phyloP scores from a whole-genome alignment of 2,329 filamentous ascomycete species.

The Arthrobotrys sphaeroides region DNA sequence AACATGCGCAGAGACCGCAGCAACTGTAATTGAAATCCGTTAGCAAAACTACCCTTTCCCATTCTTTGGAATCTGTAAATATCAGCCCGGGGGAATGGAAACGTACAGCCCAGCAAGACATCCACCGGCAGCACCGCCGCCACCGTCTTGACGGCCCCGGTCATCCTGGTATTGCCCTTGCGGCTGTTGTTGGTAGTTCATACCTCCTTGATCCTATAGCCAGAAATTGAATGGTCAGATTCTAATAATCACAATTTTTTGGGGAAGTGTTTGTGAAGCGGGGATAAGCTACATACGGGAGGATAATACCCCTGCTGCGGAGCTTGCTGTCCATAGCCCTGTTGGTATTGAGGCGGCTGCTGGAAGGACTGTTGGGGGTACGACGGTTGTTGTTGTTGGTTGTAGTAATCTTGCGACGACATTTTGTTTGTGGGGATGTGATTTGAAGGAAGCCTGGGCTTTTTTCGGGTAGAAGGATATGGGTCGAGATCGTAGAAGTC shows the following conservation, averaged over 20 bases:
- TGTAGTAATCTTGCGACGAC: slow-evolving; percentile 48
- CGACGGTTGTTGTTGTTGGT: slow-evolving; percentile 36
- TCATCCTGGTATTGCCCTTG: slow-evolving; percentile 39
- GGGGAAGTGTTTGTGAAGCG: not conserved
- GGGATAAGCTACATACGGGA: slow-evolving; percentile 23
- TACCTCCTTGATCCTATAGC: slow-evolving; percentile 38
- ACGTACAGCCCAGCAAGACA: slow-evolving; percentile 51
- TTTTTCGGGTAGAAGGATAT: not conserved
- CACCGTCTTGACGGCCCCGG: slow-evolving; percentile 18
- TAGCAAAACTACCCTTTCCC: slow-evolving; percentile 3
- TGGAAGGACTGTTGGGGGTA: slow-evolving; percentile 40
- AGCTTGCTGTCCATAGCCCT: slow-evolving; percentile 51
- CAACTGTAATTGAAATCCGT: slow-evolving; percentile 16
- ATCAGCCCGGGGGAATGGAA: not conserved
- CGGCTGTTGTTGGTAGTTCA: slow-evolving; percentile 51
- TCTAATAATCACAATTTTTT: not conserved
- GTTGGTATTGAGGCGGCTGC: slow-evolving; percentile 44
- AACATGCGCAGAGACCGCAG: slow-evolving; percentile 48
- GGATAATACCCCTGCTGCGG: slow-evolving; percentile 50
- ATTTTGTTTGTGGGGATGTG: too few species aligned
- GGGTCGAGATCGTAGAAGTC: not conserved
- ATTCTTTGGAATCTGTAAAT: not conserved
- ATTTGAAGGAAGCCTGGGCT: not conserved
- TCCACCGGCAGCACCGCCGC: slow-evolving; percentile 28
- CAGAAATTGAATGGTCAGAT: slow-evolving; percentile 13